Base-by-base conservation (phyloP, 805 yeast genomes). In the Yarrowia yakushimensis region DNA sequence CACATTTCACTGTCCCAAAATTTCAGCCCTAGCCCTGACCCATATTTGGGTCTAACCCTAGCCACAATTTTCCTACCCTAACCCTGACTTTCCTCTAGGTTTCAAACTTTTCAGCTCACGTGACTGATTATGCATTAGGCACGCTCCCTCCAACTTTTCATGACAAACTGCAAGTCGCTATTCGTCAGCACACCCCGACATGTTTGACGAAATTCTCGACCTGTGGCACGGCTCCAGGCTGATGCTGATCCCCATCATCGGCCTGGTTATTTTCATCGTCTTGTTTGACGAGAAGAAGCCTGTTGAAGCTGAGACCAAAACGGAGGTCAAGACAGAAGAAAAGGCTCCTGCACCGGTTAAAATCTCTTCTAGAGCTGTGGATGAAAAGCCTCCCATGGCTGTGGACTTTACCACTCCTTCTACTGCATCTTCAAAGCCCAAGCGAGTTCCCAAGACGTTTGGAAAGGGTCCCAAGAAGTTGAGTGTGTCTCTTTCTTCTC, bases 391-490 rank as follows among this genome's bases (percentile, higher is more conserved):
- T 11, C 70, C 70, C 36, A 27, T 68, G 60, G 65, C 70, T 31
- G 66, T 68, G 13, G 70, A 68, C 36, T 68, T 68, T 60, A 68
- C 70, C 13, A 50, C 68, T 4, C 6, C 60, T 33, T 68, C 67
- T 60, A 66, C 70, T 15, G 39, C 67, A 2, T 8, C 60, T 22
- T 23, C 45, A 13, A 45, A 43, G 22, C 60, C 60, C 37, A 54
- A 54, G n/a, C 27, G 46, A 27, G 37, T 39, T 11, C 60, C 60
- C 27, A 37, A 42, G 37, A 37, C 63, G 10, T 31, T 52, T 45
- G 59, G 64, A 45, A 43, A 52, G 39, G 64, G 37, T 12, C 69
- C 69, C 23, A 66, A 66, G 30, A 60, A 63, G 33, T 59, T 66
- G 39, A 15, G 60, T 13, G 66, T 54, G 2, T 54, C 60, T 27